These are phyloP conservation scores for Capronia epimyces DNA, from an alignment of 2,329 filamentous ascomycete genomes.

Conservation along the genomic window DNA sequence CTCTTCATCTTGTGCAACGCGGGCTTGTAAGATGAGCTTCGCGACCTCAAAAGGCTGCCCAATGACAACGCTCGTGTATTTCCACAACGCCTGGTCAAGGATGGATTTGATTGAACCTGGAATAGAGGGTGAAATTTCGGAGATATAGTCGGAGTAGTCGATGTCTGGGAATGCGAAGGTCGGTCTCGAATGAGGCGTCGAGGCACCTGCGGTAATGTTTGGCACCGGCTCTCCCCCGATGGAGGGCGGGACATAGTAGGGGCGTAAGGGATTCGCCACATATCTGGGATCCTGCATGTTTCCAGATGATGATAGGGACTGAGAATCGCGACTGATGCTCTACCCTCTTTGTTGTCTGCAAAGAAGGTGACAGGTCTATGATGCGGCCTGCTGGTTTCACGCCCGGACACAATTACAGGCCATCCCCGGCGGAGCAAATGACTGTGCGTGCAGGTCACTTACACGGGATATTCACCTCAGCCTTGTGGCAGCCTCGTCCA, in stretches of 20 bases:
- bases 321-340: neutral
- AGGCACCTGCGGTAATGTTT: slow-evolving; percentile 35
- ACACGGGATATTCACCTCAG: neutral
- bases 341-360: neutral
- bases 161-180: slow-evolving; percentile 64
- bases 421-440: neutral
- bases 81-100: slow-evolving; percentile 81
- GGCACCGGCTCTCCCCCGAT: slow-evolving; percentile 50
- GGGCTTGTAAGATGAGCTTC: slow-evolving; percentile 84
- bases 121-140: slow-evolving; percentile 68
- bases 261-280: slow-evolving; percentile 54
- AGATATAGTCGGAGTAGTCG: slow-evolving; percentile 83
- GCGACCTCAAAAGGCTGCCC: slow-evolving; percentile 96
- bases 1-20: slow-evolving; percentile 40
- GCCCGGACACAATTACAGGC: neutral
- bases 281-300: slow-evolving; percentile 34
- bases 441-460: neutral
- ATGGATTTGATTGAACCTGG: slow-evolving; percentile 70
- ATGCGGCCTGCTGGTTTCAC: neutral
- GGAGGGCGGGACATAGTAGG: slow-evolving; percentile 60
- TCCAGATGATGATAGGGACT: neutral
- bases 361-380: neutral
- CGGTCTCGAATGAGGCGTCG: slow-evolving; percentile 37
- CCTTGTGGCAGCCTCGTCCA: neutral
- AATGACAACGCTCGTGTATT: slow-evolving; percentile 82